These are phyloP conservation scores for Aspergillus japonicus DNA, from an alignment of 2,329 filamentous ascomycete species.

Conservation along the genomic window DNA sequence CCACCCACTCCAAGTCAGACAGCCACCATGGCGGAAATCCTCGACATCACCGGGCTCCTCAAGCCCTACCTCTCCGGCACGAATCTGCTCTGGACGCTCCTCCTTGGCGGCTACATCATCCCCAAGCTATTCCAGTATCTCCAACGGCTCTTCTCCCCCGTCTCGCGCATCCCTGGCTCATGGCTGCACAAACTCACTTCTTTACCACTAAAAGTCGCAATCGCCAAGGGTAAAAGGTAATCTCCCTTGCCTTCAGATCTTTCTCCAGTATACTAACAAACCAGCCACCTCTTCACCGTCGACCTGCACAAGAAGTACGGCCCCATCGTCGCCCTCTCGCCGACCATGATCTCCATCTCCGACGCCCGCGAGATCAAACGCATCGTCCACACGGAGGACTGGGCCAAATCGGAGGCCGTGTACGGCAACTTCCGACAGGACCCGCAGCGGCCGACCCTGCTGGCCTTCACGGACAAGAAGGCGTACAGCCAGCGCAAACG, in stretches of 20 bases:
- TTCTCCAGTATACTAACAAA: neutral
- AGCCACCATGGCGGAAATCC: neutral
- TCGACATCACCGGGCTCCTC: neutral
- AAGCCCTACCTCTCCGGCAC: neutral
- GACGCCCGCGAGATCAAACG: neutral
- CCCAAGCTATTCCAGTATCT: neutral
- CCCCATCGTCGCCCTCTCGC: slow-evolving; percentile 1
- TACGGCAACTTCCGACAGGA: slow-evolving; percentile 3
- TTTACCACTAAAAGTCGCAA: neutral
- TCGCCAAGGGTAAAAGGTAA: neutral
- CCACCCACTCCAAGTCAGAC: neutral
- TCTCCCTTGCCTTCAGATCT: neutral
- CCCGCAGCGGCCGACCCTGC: neutral
- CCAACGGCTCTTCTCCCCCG: neutral
- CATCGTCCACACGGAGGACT: neutral
- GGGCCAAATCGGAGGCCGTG: neutral
- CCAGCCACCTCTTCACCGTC: neutral
- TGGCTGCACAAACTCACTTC: neutral
- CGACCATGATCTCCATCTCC: neutral
- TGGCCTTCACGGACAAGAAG: slow-evolving; percentile 1
- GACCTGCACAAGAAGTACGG: neutral
- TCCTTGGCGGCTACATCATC: neutral
- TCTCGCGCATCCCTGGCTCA: neutral
- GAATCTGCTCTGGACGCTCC: neutral
- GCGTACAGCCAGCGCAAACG: neutral